Base-by-base conservation (phyloP, 2,329 filamentous ascomycete genomes). In the Anthostomella pinea region DNA sequence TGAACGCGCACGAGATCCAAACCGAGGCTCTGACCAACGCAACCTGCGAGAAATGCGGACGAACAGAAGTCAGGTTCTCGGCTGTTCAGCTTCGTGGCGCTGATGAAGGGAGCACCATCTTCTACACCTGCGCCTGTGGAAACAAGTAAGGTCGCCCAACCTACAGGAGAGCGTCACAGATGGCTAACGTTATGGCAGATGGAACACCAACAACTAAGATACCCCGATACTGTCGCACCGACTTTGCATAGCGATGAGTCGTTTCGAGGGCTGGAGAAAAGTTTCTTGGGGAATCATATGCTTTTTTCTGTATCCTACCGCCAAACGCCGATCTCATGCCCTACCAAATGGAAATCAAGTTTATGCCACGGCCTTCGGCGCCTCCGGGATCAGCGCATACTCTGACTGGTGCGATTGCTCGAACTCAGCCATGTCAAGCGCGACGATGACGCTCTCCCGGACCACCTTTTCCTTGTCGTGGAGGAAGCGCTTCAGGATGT, bases 371-470 rank as follows among this genome's bases (percentile, higher is more conserved):
- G 65, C 67, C 47, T 65, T 65, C 45, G 63, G 60, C 32, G 65
- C 64, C 53, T 85, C 78, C 3, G 90, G 91, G 50, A 97, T 83
- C 56, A 95, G 75, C 30, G 93, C 93, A 70, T 98, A 98, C 61
- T 98, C 90, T 20, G 81, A 70, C 65, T 95, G 81, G 26, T 87
- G 86, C 51, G 81, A 86, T 70, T 86, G 88, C 72, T 98, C 93
- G 57, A 88, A 96, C 59, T 96, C 91, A 8, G 90, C 93, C 88
- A 98, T 98, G 64, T 98, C 93, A 49, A 98, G 73, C 28, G 93
- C 93, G 38, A 98, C 93, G 53, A 96, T 81, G 24, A 95, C 83
- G 63, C 91, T 97, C 59, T 98, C 93, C 41, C 89, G 80, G 26
- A 98, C 93, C 5, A 98, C 90, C 62, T 87, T 81, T 65, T 97